Conservation (phyloP, 306 rosid genomes). For the Geum urbanum region DNA sequence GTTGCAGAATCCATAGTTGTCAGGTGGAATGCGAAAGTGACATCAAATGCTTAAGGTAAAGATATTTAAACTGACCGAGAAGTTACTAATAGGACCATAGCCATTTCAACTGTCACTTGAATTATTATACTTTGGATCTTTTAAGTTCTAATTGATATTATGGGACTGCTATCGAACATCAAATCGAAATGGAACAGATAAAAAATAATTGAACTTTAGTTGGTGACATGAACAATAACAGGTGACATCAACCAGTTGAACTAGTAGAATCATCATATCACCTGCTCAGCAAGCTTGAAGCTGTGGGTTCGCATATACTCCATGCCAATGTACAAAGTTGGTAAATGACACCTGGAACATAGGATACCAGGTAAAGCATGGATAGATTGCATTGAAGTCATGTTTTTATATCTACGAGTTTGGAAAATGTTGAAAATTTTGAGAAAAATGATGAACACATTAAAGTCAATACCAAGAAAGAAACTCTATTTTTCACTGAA, state of each 20-base stretch:
- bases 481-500: background rate
- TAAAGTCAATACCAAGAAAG: no score
- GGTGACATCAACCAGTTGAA: no score
- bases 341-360: constrained; percentile 96
- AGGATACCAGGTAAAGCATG: constrained; percentile 44
- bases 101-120: background rate
- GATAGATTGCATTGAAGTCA: background rate
- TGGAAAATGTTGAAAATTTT: background rate
- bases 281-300: constrained; percentile 98
- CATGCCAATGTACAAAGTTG: constrained; percentile 97
- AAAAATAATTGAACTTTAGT: background rate
- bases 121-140: background rate
- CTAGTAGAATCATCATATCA: constrained; percentile 6
- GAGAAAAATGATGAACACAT: no score
- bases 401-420: background rate
- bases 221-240: background rate
- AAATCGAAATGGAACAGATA: background rate
- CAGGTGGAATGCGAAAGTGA: background rate
- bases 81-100: background rate
- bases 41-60: background rate
- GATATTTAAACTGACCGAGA: background rate
- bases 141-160: background rate
- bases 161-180: background rate
- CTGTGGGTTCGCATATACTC: constrained; percentile 99
- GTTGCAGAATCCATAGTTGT: background rate